Conservation (phyloP, 495 filamentous ascomycete genomes). For the Penicillium bovifimosum region DNA sequence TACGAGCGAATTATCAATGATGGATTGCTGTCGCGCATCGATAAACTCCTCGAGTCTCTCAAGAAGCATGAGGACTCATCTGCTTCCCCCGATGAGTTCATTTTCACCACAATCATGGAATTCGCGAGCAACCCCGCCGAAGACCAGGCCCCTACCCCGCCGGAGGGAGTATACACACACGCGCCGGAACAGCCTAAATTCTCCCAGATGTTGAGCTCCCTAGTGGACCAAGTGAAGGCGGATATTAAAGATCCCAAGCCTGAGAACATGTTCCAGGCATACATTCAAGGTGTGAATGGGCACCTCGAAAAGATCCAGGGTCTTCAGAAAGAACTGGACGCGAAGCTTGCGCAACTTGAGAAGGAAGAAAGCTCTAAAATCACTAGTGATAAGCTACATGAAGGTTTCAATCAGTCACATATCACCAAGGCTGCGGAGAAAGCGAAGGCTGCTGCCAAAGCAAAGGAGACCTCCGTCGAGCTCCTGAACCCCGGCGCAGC, state of each 20-base stretch:
- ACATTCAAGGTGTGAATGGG: conserved; percentile 65
- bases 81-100: conserved; percentile 69
- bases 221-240: conserved; percentile 92
- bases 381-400: conserved; percentile 85
- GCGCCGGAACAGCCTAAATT: conserved; percentile 75
- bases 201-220: conserved; percentile 87
- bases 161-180: conserved; percentile 71
- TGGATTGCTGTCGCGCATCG: conserved; percentile 76
- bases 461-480: conserved; percentile 53
- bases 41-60: conserved; percentile 65
- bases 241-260: conserved; percentile 66
- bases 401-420: conserved; percentile 82
- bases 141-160: conserved; percentile 65
- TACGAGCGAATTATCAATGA: conserved; percentile 94
- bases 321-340: conserved; percentile 66
- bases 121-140: conserved; percentile 62
- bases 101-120: conserved; percentile 85
- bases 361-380: conserved; percentile 86
- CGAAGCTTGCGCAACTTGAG: conserved; percentile 74
- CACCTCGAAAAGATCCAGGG: conserved; percentile 73
- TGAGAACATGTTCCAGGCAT: conserved; percentile 60
- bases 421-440: conserved; percentile 58
- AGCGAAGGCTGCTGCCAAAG: conserved; percentile 27
- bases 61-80: conserved; percentile 62
- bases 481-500: conserved; percentile 67